Evolutionary conservation across 345 rosid species (phyloP), one percentile per base, ranked within the genome.

Genomic region (Populus deltoides): DNA sequence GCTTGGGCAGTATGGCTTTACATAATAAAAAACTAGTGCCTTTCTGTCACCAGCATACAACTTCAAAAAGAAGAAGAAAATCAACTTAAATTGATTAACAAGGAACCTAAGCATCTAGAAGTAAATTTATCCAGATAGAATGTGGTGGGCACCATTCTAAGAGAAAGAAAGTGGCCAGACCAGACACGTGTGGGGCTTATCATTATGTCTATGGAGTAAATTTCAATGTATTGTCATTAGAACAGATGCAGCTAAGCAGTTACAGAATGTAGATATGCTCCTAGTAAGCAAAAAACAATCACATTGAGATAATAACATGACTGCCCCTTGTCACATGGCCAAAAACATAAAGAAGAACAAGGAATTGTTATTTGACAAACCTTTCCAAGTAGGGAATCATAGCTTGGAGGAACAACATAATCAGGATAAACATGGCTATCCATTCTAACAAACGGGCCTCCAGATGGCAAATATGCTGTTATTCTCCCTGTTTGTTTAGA

Each of bases 401-500:
- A 96, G 87, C 97, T 96, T 65, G 99, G 99, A 73, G 99, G 99
- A 84, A 96, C 99, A 78, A 93, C 93, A 71, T 93, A 96, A 84
- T 92, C 98, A 31, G 99, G 90, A 88, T 96, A 96, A 10, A 96
- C 92, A 76, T 93, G 99, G 87, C 99, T 96, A 75, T 96, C 99
- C 98, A 96, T 96, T 87, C 99, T 87, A 71, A 96, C 98, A 83
- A 93, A 93, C n/a, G 99, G 99, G 67, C 99, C 99, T 88, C 99
- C 98, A 81, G 99, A 91, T 75, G 99, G 99, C 82, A 96, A 84
- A 79, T 96, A 96, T 65, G 99, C 83, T 75, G 97, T 93, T 86
- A 96, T 92, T 85, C 97, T 93, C 72, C 99, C 99, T 96, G 92
- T 73, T 66, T 82, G 71, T 71, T 15, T 72, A 65, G 53, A 27